Evolutionary conservation across 2,329 filamentous ascomycete genomes (phyloP).

Genomic region (Paecilomyces dactylethromorphus): DNA sequence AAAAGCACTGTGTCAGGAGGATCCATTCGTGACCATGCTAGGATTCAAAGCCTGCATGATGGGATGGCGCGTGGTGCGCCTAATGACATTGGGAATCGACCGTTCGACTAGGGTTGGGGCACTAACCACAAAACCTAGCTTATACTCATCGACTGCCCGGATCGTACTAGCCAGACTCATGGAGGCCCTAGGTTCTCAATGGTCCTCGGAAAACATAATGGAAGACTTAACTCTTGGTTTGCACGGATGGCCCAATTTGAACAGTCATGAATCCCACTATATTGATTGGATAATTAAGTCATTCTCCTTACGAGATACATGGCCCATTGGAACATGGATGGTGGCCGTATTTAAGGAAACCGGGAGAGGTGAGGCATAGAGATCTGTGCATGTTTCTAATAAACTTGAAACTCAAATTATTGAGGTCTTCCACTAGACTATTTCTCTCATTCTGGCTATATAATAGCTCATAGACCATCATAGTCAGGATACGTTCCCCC

Average conservation of each 20-base stretch:
- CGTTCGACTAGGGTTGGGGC: background rate
- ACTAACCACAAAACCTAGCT: background rate
- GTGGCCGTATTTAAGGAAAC: conserved; percentile 1
- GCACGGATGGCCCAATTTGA: no score
- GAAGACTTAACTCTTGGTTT: no score
- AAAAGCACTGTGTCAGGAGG: background rate
- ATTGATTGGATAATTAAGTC: background rate
- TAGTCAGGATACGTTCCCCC: conserved; percentile 2
- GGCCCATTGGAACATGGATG: background rate
- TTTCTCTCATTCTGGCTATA: no score
- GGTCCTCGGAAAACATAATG: background rate
- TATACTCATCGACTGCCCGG: background rate
- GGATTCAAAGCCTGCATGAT: conserved; percentile 1
- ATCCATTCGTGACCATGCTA: background rate
- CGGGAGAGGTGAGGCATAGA: no score
- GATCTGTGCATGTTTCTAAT: no score
- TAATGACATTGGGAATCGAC: background rate
- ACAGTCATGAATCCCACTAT: background rate
- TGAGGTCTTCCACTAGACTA: no score
- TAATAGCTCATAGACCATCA: background rate
- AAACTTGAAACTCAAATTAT: no score
- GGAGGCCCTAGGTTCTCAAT: background rate
- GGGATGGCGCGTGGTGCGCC: conserved; percentile 1
- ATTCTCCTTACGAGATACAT: background rate
- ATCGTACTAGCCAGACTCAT: background rate